Percentiles rank a stretch among this genome's conserved stretches.
Conservation (phyloP, 495 filamentous ascomycete species). For the Elasticomyces elasticus region DNA sequence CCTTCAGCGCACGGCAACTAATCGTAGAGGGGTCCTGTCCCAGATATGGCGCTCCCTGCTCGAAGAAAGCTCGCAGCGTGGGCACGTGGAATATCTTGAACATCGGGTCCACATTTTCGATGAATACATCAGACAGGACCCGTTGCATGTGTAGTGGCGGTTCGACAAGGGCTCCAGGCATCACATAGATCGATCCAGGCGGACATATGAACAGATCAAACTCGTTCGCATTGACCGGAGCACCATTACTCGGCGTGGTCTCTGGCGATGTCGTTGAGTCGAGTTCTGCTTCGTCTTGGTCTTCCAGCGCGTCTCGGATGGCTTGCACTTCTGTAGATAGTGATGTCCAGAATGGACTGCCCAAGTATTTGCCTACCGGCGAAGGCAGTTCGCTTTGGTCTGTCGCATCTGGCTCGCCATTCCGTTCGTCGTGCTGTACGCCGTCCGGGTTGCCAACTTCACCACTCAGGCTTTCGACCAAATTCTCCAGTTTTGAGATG, state of each 20-base stretch:
- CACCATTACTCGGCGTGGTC: neutral
- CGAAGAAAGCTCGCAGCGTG: conserved; percentile 5
- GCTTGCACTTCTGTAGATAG: conserved; percentile 18
- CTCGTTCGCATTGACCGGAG: neutral
- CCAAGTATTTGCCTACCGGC: conserved; percentile 14
- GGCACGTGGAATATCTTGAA: conserved; percentile 13
- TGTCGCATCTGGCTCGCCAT: neutral
- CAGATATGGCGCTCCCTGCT: conserved; percentile 12
- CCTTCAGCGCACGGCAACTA: conserved; percentile 6
- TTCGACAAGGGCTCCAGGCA: conserved; percentile 19
- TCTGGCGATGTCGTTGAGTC: neutral
- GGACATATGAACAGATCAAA: conserved; percentile 18
- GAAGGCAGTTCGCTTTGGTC: neutral
- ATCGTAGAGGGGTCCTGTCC: conserved; percentile 9
- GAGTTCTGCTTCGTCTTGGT: neutral
- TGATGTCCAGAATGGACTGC: conserved; percentile 15
- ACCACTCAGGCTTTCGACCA: conserved; percentile 19
- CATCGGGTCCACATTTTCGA: conserved; percentile 15
- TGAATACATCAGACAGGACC: conserved; percentile 4
- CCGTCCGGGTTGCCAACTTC: conserved; percentile 8
- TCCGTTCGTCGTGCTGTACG: neutral
- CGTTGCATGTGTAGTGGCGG: conserved; percentile 2
- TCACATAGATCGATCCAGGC: conserved; percentile 13
- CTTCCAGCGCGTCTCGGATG: conserved; percentile 18
- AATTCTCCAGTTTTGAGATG: conserved; percentile 19